A percentile compares a stretch with the other conserved stretches of the same genome.
phyloP scores from a whole-genome alignment of 2,329 filamentous ascomycete genomes.

The Aspergillus clavatus region DNA sequence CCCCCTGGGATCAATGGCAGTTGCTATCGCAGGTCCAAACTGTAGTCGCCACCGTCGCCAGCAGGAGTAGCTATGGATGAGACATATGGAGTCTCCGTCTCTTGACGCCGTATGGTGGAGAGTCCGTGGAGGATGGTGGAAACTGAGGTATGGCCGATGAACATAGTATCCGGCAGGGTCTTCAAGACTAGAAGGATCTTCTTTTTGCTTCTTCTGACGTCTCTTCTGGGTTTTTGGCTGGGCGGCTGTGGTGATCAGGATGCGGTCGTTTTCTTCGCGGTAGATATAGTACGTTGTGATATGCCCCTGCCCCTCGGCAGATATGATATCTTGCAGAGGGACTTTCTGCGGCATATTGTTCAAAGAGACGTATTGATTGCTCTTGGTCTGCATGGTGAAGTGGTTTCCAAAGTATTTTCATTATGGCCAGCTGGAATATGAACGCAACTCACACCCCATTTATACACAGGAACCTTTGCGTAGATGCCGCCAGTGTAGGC shows the following conservation, averaged over 20 bases:
- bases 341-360: too few relatives aligned
- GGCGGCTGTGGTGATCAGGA: constrained; percentile 9
- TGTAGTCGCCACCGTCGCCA: constrained; percentile 13
- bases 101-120: constrained; percentile 6
- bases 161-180: constrained; percentile 8
- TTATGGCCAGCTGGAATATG: too few relatives aligned
- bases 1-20: constrained; percentile 12
- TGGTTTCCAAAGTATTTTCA: too few relatives aligned
- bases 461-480: too few relatives aligned
- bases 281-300: constrained; percentile 11
- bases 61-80: constrained; percentile 5
- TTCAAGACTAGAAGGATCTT: not conserved
- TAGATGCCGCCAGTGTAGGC: too few relatives aligned
- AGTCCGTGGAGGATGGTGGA: constrained; percentile 7
- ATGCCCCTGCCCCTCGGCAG: not conserved
- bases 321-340: not conserved
- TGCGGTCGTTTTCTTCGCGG: constrained; percentile 4
- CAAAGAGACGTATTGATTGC: too few relatives aligned
- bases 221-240: not conserved
- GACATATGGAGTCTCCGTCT: constrained; percentile 7
- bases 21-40: constrained; percentile 3
- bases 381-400: too few relatives aligned
- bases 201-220: not conserved
- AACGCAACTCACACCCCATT: too few relatives aligned
- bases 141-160: constrained; percentile 7